Base-by-base conservation (phyloP, 1,139 yeast genomes). In the Pneumocystis carinii region DNA sequence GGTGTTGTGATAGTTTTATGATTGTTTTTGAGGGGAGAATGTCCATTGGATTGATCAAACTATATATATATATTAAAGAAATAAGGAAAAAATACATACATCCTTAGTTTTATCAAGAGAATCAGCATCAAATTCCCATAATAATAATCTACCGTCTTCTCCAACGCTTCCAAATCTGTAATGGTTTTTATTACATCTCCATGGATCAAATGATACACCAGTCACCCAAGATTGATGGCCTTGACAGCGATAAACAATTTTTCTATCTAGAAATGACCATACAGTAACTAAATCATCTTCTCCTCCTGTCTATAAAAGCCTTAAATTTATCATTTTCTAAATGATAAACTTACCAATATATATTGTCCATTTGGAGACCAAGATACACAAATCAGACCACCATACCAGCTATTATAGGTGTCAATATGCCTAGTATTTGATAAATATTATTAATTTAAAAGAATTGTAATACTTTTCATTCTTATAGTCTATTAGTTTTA, bases 71-170 rank as follows among this genome's bases (percentile, higher is more conserved):
- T n/a, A 29, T 15, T 24, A 35, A n/a, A 24, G 19, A 58, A 27
- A 32, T n/a, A 36, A 15, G n/a, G 17, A 27, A 27, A 32, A 17
- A 39, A 24, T 24, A 58, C 66, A 7, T 59, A 64, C 66, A 12
- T 66, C 66, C 55, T 70, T 67, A 6, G 75, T 76, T 56, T 72
- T 66, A 24, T 70, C 71, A 59, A 86, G 72, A 14, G 84, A 80
- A 69, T 81, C 78, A 58, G 86, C 85, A 62, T 83, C 82, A 71
- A 87, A 85, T 69, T 87, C 94, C 88, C 90, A 87, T 38, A 85
- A 75, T 42, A 84, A 73, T 8, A 86, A 74, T 64, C 79, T 78
- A 0, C 90, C 89, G 71, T 87, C 95, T 69, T 81, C 84, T 1
- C 90, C 90, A 65, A 84, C 84, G 57, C 86, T 79, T 1, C 86